phyloP scores from a whole-genome alignment of 148 eudicot genomes.

The Rheum nobile region DNA sequence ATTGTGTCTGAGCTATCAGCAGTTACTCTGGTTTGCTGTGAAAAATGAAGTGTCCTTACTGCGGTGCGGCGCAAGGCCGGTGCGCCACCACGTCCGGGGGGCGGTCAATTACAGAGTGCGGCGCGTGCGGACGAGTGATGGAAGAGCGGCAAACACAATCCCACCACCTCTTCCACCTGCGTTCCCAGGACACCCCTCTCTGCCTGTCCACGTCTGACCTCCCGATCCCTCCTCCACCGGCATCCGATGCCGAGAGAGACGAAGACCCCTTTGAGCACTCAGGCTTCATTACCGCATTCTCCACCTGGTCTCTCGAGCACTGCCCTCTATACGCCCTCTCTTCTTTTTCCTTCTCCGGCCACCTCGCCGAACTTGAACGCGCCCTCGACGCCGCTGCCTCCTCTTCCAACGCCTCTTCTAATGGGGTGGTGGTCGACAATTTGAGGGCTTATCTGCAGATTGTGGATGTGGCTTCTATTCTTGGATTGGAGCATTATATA shows the following conservation, averaged over 20 bases:
- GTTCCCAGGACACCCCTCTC: slow-evolving; percentile 67
- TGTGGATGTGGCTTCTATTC: slow-evolving; percentile 72
- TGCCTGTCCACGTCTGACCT: slow-evolving; percentile 82
- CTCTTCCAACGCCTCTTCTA: slow-evolving; percentile 18
- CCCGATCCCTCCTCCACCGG: slow-evolving; percentile 25
- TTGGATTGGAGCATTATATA: slow-evolving; percentile 58
- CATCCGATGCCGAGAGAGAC: slow-evolving; percentile 16
- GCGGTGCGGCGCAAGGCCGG: slow-evolving; percentile 28
- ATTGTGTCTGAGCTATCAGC: too few relatives aligned
- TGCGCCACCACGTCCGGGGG: slow-evolving; percentile 51
- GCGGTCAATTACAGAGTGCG: slow-evolving; percentile 61
- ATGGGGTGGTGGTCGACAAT: slow-evolving; percentile 79
- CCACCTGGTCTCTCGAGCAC: slow-evolving; percentile 71
- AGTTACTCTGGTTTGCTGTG: neutral
- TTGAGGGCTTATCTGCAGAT: slow-evolving; percentile 88
- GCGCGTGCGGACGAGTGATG: slow-evolving; percentile 70
- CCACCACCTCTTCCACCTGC: slow-evolving; percentile 84
- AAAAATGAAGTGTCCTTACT: slow-evolving; percentile 77
- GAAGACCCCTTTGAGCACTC: slow-evolving; percentile 82
- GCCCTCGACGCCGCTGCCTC: slow-evolving; percentile 37
- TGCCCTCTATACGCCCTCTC: slow-evolving; percentile 55
- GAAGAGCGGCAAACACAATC: slow-evolving; percentile 67
- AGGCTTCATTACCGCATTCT: slow-evolving; percentile 87
- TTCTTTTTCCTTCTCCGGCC: slow-evolving; percentile 67
- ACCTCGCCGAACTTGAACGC: slow-evolving; percentile 81